phyloP scores from a whole-genome alignment of 1,284 basidiomycete species.

The Cryptococcus hybrid region DNA sequence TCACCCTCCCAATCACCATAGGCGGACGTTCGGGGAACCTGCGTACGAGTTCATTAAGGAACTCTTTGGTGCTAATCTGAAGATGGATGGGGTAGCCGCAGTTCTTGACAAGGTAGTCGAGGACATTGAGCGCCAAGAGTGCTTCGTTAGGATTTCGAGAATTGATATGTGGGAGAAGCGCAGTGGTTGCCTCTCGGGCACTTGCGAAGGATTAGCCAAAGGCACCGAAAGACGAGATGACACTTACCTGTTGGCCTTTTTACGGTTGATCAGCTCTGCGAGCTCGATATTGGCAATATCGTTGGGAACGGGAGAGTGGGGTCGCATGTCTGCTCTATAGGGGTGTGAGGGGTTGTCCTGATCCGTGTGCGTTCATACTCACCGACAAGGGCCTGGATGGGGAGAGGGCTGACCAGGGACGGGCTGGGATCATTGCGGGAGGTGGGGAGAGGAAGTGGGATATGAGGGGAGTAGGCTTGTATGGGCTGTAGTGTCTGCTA shows the following conservation, averaged over 20 bases:
- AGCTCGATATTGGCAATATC: slow-evolving; percentile 91
- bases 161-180: slow-evolving; percentile 51
- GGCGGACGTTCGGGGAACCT: slow-evolving; percentile 97
- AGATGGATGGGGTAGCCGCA: slow-evolving; percentile 97
- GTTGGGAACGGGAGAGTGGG: slow-evolving; percentile 85
- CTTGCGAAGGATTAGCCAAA: slow-evolving; percentile 9
- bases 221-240: not conserved
- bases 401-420: slow-evolving; percentile 40
- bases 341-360: not conserved
- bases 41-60: slow-evolving; percentile 96
- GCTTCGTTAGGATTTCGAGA: slow-evolving; percentile 47
- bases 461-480: too few species aligned
- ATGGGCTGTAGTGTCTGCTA: too few species aligned
- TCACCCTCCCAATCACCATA: slow-evolving; percentile 88
- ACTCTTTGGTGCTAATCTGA: slow-evolving; percentile 98
- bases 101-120: slow-evolving; percentile 88
- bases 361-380: slow-evolving; percentile 10
- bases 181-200: slow-evolving; percentile 52
- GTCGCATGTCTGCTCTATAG: slow-evolving; percentile 75
- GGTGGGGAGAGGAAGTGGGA: not conserved
- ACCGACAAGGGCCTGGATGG: slow-evolving; percentile 49
- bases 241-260: slow-evolving; percentile 93
- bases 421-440: slow-evolving; percentile 29
- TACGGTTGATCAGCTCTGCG: slow-evolving; percentile 86
- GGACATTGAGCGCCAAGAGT: slow-evolving; percentile 54